Percentiles rank a stretch among this genome's conserved stretches.
These are phyloP conservation scores for Diplodia mutila DNA, from an alignment of 2,329 filamentous ascomycete species.

Conservation along the genomic window DNA sequence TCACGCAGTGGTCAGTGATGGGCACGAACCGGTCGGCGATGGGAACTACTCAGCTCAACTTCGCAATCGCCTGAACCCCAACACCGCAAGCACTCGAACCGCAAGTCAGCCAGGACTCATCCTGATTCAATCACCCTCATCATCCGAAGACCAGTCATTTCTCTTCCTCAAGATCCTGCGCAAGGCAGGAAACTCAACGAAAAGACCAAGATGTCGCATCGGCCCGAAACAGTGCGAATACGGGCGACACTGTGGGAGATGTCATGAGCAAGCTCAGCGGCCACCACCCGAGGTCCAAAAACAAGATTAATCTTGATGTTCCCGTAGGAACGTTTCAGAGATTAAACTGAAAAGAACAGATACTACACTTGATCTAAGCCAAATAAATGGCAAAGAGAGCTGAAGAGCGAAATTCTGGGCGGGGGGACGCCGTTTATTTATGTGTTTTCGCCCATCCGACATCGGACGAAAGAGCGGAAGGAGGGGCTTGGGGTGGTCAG, in stretches of 20 bases:
- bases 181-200: constrained; percentile 35
- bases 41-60: too few relatives aligned
- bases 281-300: constrained; percentile 62
- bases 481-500: too few relatives aligned
- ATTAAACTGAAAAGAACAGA: constrained; percentile 98
- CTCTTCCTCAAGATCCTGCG: constrained; percentile 36
- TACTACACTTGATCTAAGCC: constrained; percentile 94
- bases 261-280: constrained; percentile 76
- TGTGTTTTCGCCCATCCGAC: too few relatives aligned
- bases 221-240: constrained; percentile 73
- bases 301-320: constrained; percentile 79
- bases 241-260: constrained; percentile 70
- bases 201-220: constrained; percentile 61
- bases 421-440: too few relatives aligned
- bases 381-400: constrained; percentile 57
- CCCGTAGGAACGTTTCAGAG: constrained; percentile 80
- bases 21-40: too few relatives aligned
- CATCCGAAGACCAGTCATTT: neutral
- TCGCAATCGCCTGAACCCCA: neutral
- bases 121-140: neutral
- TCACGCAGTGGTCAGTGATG: neutral
- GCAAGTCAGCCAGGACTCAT: neutral
- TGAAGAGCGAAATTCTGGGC: constrained; percentile 45
- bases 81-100: neutral
- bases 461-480: too few relatives aligned